These are phyloP conservation scores for Trichoderma sp. DNA, from an alignment of 2,329 filamentous ascomycete species.

Conservation along the genomic window DNA sequence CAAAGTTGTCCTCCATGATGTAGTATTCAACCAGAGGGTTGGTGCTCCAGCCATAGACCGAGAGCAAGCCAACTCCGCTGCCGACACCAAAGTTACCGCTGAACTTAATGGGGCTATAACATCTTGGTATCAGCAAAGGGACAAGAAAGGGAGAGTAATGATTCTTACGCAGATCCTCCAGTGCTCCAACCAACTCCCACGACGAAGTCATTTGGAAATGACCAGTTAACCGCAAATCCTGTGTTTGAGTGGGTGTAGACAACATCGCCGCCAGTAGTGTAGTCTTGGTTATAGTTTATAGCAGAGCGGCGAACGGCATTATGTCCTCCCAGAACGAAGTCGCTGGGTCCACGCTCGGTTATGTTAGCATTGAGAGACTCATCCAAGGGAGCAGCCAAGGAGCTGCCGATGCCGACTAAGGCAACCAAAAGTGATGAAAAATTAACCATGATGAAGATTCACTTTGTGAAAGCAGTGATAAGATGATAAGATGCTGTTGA, in stretches of 20 bases:
- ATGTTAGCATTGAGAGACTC: background rate
- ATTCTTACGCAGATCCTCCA: slow-evolving; percentile 10
- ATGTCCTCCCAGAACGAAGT: slow-evolving; percentile 7
- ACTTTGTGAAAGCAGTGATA: background rate
- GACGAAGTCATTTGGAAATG: slow-evolving; percentile 22
- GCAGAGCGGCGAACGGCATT: slow-evolving; percentile 3
- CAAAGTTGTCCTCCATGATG: slow-evolving; percentile 39
- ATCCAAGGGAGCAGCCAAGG: background rate
- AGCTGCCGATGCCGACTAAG: background rate
- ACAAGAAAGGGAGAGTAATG: background rate
- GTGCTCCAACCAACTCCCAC: slow-evolving; percentile 22
- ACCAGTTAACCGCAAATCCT: slow-evolving; percentile 22
- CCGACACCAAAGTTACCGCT: slow-evolving; percentile 6
- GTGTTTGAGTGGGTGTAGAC: slow-evolving; percentile 18
- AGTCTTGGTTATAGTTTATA: slow-evolving; percentile 24
- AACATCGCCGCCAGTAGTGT: slow-evolving; percentile 22
- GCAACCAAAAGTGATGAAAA: background rate
- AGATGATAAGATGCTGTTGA: background rate
- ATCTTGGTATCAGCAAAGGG: background rate
- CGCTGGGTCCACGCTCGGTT: background rate
- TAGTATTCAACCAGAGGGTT: slow-evolving; percentile 39
- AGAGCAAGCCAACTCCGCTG: slow-evolving; percentile 37
- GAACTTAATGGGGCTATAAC: background rate
- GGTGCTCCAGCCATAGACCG: slow-evolving; percentile 39
- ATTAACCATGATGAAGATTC: background rate